Conservation (phyloP, 1,139 yeast genomes). For the Blastobotrys ciferrii region DNA sequence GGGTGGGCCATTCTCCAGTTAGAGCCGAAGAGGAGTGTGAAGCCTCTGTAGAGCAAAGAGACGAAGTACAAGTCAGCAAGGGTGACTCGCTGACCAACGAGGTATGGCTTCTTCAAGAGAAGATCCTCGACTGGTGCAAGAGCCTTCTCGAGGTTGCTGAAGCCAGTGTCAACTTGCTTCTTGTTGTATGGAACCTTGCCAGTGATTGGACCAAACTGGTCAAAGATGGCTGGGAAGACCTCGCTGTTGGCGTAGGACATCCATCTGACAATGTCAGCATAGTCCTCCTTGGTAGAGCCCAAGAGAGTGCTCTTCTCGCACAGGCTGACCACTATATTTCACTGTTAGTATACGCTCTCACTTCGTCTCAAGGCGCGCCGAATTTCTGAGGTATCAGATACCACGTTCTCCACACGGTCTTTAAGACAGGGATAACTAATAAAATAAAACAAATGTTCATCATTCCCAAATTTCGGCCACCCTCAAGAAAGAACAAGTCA, state of each 20-base stretch:
- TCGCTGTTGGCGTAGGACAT: slow-evolving; percentile 78
- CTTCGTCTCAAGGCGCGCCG: background rate
- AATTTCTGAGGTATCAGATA: slow-evolving; percentile 12
- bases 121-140: slow-evolving; percentile 35
- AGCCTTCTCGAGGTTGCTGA: slow-evolving; percentile 43
- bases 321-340: slow-evolving; percentile 31
- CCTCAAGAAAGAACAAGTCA: slow-evolving; percentile 13
- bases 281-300: slow-evolving; percentile 65
- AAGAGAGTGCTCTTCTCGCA: slow-evolving; percentile 42
- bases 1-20: slow-evolving; percentile 81
- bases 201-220: slow-evolving; percentile 43
- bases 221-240: slow-evolving; percentile 46
- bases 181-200: slow-evolving; percentile 74
- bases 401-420: slow-evolving; percentile 28
- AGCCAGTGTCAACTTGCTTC: slow-evolving; percentile 63
- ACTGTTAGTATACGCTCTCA: slow-evolving; percentile 15
- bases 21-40: slow-evolving; percentile 64
- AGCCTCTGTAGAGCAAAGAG: slow-evolving; percentile 59
- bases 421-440: slow-evolving; percentile 93
- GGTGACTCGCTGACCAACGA: slow-evolving; percentile 87
- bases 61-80: slow-evolving; percentile 79
- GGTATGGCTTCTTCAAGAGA: slow-evolving; percentile 72
- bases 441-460: slow-evolving; percentile 53
- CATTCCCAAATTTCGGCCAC: slow-evolving; percentile 37
- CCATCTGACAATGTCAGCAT: slow-evolving; percentile 77